Conservation (phyloP, 2,329 filamentous ascomycete species). For the Apiospora pterosperma region DNA sequence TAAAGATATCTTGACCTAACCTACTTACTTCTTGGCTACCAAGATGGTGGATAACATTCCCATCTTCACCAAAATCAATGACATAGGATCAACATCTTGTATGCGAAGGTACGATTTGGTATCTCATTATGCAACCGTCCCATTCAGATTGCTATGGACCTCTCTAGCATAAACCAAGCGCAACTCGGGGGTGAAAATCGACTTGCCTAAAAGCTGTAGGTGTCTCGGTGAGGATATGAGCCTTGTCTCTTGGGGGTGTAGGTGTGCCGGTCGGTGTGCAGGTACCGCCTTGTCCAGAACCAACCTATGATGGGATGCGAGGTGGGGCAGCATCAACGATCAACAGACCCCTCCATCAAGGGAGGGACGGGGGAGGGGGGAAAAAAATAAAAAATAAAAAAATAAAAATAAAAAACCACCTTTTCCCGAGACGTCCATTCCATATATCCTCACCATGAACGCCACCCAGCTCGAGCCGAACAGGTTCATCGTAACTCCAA, state of each 20-base stretch:
- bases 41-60: background rate
- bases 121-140: background rate
- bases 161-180: conserved; percentile 2
- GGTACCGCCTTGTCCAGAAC: background rate
- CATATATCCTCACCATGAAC: background rate
- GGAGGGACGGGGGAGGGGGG: too few relatives aligned
- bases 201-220: background rate
- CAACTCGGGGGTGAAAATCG: background rate
- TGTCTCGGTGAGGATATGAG: background rate
- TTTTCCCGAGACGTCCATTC: background rate
- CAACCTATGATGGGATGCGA: background rate
- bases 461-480: background rate
- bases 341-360: conserved; percentile 1
- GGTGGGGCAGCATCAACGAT: conserved; percentile 1
- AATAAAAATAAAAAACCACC: background rate
- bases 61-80: background rate
- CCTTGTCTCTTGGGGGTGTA: background rate
- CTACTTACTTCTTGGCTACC: background rate
- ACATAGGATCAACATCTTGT: background rate
- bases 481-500: background rate
- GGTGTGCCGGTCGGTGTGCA: background rate
- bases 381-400: background rate
- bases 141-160: conserved; percentile 3
- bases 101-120: background rate
- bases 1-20: background rate